Conservation (phyloP, 208 protist species). For the Phytomonas francai region DNA sequence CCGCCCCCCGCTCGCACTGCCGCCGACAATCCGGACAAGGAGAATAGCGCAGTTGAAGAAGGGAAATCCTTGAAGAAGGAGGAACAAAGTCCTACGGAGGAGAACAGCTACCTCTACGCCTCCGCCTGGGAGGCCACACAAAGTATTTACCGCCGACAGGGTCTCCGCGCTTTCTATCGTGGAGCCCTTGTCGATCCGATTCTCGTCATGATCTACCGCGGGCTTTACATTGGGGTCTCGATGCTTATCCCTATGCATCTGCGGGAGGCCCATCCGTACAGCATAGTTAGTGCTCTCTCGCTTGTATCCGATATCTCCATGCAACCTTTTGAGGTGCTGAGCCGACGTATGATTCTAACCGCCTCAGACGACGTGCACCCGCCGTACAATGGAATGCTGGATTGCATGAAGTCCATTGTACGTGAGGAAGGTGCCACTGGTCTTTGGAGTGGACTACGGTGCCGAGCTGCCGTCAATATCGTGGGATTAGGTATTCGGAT, state of each 20-base stretch:
- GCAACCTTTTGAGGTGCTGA: conserved; percentile 77
- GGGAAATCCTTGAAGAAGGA: neutral
- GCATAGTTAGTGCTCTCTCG: conserved; percentile 39
- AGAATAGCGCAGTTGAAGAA: neutral
- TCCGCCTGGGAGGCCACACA: conserved; percentile 39
- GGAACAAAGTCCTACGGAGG: neutral
- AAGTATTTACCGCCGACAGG: conserved; percentile 39
- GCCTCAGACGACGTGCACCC: conserved; percentile 37
- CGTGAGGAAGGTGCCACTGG: conserved; percentile 61
- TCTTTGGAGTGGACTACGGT: conserved; percentile 59
- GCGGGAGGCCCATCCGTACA: conserved; percentile 39
- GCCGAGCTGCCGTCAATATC: conserved; percentile 29
- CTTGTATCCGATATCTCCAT: conserved; percentile 50
- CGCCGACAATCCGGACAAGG: conserved; percentile 1
- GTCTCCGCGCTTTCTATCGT: conserved; percentile 67
- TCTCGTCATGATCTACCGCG: conserved; percentile 56
- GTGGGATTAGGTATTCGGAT: conserved; percentile 20
- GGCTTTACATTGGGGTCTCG: conserved; percentile 38
- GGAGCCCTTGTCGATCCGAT: conserved; percentile 51
- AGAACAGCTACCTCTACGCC: conserved; percentile 60
- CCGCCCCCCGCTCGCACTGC: conserved; percentile 11
- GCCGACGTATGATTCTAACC: conserved; percentile 64
- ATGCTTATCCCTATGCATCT: conserved; percentile 23
- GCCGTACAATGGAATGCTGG: conserved; percentile 40
- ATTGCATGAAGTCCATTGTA: conserved; percentile 65